Evolutionary conservation across 495 filamentous ascomycete species (phyloP).

Genomic region (Elasticomyces elasticus): DNA sequence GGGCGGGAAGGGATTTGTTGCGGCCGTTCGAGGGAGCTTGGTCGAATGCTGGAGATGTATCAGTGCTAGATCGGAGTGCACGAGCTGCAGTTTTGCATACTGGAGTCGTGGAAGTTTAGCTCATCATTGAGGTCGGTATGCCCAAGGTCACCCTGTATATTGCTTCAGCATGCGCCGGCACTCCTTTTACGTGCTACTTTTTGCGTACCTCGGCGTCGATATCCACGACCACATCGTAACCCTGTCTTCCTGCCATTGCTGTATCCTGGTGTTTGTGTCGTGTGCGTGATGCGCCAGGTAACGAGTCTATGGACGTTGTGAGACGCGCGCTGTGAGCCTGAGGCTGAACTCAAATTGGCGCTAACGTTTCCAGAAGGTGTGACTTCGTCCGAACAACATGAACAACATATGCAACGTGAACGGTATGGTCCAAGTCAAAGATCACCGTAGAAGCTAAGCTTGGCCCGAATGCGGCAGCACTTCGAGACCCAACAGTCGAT

Average conservation of each 20-base stretch:
- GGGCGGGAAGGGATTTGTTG: slow-evolving; percentile 46
- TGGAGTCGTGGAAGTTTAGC: slow-evolving; percentile 95
- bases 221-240: slow-evolving; percentile 96
- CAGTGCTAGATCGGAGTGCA: background rate
- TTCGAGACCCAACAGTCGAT: too few species aligned
- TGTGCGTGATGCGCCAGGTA: too few species aligned
- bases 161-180: slow-evolving; percentile 4
- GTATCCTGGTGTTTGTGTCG: too few species aligned
- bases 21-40: slow-evolving; percentile 41
- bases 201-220: slow-evolving; percentile 71
- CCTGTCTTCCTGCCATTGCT: slow-evolving; percentile 69
- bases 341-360: too few species aligned
- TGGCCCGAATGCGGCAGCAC: too few species aligned
- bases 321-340: too few species aligned
- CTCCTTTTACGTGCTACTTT: background rate
- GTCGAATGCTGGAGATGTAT: slow-evolving; percentile 31
- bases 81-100: slow-evolving; percentile 34
- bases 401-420: too few species aligned
- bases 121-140: slow-evolving; percentile 97
- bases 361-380: too few species aligned
- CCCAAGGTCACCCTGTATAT: slow-evolving; percentile 77
- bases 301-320: too few species aligned
- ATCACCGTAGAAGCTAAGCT: too few species aligned
- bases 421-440: too few species aligned
- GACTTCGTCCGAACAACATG: too few species aligned